Evolutionary conservation across 2,329 filamentous ascomycete genomes (phyloP).

Genomic region (Fusarium albosuccineum): DNA sequence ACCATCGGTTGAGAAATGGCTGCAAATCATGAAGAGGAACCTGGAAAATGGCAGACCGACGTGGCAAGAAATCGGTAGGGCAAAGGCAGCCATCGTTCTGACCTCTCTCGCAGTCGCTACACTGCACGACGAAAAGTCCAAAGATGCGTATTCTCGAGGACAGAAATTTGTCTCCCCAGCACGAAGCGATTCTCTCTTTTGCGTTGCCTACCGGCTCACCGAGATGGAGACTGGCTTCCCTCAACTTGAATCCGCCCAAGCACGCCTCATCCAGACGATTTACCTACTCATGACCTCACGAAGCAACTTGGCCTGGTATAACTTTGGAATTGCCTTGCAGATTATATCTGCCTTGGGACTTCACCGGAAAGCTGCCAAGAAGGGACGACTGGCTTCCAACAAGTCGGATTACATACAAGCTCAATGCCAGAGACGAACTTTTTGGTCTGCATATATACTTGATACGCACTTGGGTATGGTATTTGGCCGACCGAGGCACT

Average conservation of each 20-base stretch:
- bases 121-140: not conserved
- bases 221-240: conserved; percentile 2
- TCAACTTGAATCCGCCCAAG: conserved; percentile 58
- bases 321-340: conserved; percentile 68
- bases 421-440: conserved; percentile 68
- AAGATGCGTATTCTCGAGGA: not conserved
- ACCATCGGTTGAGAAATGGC: conserved; percentile 62
- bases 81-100: conserved; percentile 1
- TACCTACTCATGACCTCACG: conserved; percentile 70
- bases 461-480: conserved; percentile 73
- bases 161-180: not conserved
- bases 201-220: not conserved
- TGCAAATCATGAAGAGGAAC: conserved; percentile 54
- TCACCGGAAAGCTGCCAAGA: conserved; percentile 39
- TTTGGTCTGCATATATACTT: conserved; percentile 72
- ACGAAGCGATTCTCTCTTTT: not conserved
- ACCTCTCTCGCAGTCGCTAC: not conserved
- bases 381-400: conserved; percentile 18
- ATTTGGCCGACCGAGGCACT: conserved; percentile 69
- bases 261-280: conserved; percentile 67
- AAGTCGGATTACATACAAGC: conserved; percentile 56
- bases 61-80: not conserved
- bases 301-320: conserved; percentile 71
- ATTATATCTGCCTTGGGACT: conserved; percentile 60
- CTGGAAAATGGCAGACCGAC: not conserved